Conservation (phyloP, 1,139 yeast genomes). For the Meyerozyma elateridarum region DNA sequence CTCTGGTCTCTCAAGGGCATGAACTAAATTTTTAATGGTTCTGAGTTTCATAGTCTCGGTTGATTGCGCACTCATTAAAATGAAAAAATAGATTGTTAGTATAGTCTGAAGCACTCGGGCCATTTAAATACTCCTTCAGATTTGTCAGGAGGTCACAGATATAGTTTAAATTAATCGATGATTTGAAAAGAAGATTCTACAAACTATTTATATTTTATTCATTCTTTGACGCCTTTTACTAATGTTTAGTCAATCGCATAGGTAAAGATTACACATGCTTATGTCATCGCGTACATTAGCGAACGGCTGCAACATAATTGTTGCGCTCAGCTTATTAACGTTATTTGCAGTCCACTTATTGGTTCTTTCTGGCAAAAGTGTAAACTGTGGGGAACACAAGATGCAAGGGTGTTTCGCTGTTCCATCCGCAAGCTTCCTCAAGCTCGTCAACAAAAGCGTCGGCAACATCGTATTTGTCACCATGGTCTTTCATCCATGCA, state of each 20-base stretch:
- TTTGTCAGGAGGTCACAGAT: no score
- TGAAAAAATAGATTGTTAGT: not conserved
- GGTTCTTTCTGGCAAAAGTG: constrained; percentile 36
- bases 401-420: constrained; percentile 38
- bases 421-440: constrained; percentile 37
- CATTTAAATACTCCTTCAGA: constrained; percentile 3
- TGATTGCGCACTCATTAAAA: constrained; percentile 2
- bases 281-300: no score
- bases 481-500: constrained; percentile 49
- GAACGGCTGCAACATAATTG: no score
- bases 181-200: no score
- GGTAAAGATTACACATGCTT: no score
- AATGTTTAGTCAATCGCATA: no score
- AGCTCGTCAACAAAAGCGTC: constrained; percentile 42
- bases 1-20: constrained; percentile 73
- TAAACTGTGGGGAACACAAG: constrained; percentile 59
- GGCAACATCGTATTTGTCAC: constrained; percentile 31
- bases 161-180: no score
- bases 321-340: not conserved
- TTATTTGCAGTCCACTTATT: no score
- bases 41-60: constrained; percentile 21
- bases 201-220: no score
- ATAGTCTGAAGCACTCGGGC: not conserved
- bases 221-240: no score
- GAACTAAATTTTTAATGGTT: constrained; percentile 53